Percentiles rank a stretch among this genome's conserved stretches.
Conservation (phyloP, 225 moss, liverwort and hornwort species). For the Anthoceros angustus region DNA sequence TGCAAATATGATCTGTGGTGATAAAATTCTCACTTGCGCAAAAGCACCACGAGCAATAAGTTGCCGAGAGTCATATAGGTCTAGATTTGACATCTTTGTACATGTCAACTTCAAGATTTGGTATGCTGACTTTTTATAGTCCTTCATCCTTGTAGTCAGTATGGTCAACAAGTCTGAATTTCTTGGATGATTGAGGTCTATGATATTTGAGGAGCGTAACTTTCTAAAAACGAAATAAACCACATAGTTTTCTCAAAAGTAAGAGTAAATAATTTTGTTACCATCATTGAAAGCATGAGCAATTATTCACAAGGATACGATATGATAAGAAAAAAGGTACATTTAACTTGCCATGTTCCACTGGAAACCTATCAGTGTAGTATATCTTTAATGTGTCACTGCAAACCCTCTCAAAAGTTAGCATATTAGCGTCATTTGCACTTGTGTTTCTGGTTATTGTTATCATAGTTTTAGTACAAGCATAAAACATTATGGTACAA, state of each 20-base stretch:
- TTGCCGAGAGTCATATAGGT: conserved; percentile 29
- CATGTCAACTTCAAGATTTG: conserved; percentile 71
- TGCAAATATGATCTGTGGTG: background rate
- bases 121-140: conserved; percentile 34
- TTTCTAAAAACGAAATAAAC: too few relatives aligned
- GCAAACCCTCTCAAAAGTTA: background rate
- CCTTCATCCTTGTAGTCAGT: conserved; percentile 42
- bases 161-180: conserved; percentile 40
- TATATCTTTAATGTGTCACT: conserved; percentile 50
- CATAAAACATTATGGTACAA: background rate
- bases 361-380: conserved; percentile 78
- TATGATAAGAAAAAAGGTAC: conserved; percentile 71
- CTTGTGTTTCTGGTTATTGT: background rate
- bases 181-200: conserved; percentile 60
- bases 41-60: conserved; percentile 72
- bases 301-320: conserved; percentile 46
- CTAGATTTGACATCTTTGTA: conserved; percentile 43
- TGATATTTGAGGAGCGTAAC: background rate
- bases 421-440: too few relatives aligned
- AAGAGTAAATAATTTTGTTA: background rate
- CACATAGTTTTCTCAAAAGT: too few relatives aligned
- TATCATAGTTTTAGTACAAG: background rate
- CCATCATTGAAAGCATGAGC: background rate
- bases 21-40: conserved; percentile 41
- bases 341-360: conserved; percentile 64